Evolutionary conservation across 139 green algal genomes (phyloP).

Genomic region (Coccomyxa sp.): DNA sequence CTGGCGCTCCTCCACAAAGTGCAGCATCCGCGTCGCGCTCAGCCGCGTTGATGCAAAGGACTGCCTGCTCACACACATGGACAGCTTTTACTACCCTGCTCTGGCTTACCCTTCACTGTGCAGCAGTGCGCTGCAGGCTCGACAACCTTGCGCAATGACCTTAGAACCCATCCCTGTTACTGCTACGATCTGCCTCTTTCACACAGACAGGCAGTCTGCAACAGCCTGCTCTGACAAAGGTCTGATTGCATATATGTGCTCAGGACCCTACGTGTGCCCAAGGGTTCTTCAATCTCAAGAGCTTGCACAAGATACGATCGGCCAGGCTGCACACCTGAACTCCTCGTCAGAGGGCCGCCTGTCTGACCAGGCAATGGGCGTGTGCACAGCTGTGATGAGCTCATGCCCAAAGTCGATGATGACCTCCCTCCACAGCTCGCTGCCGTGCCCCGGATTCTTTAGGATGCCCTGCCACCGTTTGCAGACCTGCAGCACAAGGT

Average conservation of each 20-base stretch:
- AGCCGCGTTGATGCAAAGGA: conserved; percentile 20
- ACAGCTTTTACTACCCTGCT: no score
- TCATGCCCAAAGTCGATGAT: conserved; percentile 61
- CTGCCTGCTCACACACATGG: neutral
- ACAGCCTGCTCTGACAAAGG: no score
- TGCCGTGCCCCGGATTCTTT: conserved; percentile 18
- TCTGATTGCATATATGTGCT: no score
- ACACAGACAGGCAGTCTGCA: no score
- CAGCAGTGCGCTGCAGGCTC: no score
- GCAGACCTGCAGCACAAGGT: conserved; percentile 41
- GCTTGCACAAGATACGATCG: conserved; percentile 1
- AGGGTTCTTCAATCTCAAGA: neutral
- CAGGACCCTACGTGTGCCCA: neutral
- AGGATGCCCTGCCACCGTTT: conserved; percentile 43
- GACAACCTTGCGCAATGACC: no score
- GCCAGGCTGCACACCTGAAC: conserved; percentile 29
- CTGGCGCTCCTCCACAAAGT: conserved; percentile 36
- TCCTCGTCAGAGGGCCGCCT: conserved; percentile 41
- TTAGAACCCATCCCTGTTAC: no score
- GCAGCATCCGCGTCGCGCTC: conserved; percentile 32
- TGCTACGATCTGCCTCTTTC: no score
- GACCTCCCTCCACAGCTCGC: conserved; percentile 36
- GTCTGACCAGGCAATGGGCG: conserved; percentile 47
- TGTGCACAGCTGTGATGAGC: conserved; percentile 59
- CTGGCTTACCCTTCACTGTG: no score